Percentiles rank a stretch among this genome's conserved stretches.
Conservation (phyloP, 139 green algal species). For the Picochlorum sp. region DNA sequence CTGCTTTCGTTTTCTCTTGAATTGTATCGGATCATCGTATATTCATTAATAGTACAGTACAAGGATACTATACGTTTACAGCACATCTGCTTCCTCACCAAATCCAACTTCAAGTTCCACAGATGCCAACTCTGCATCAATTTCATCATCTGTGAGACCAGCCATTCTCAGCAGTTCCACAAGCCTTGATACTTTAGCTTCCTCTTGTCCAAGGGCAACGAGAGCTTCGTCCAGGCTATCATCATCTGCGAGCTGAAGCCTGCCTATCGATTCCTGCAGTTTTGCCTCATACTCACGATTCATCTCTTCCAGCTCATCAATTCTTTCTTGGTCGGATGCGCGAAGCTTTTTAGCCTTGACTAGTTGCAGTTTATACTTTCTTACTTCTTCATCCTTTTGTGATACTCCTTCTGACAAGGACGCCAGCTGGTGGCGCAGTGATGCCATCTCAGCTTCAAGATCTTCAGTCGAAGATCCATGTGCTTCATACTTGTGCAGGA, state of each 20-base stretch:
- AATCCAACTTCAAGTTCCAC: neutral
- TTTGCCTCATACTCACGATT: conserved; percentile 1
- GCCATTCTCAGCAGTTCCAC: neutral
- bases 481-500: neutral
- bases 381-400: conserved; percentile 14
- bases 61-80: neutral
- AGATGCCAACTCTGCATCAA: neutral
- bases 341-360: conserved; percentile 16
- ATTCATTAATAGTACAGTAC: neutral
- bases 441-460: neutral
- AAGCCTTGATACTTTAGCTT: conserved; percentile 1
- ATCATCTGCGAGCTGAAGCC: neutral
- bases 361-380: conserved; percentile 12
- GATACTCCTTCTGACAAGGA: neutral
- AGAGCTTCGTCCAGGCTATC: conserved; percentile 7
- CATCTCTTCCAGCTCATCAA: conserved; percentile 10
- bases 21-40: neutral
- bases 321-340: conserved; percentile 5
- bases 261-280: neutral
- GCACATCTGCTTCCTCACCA: neutral
- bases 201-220: conserved; percentile 2
- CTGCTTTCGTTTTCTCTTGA: neutral
- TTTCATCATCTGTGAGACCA: neutral
- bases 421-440: neutral
- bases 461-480: neutral